Evolutionary conservation across 2,329 filamentous ascomycete genomes (phyloP).

Genomic region (Westerdykella aurantiaca): DNA sequence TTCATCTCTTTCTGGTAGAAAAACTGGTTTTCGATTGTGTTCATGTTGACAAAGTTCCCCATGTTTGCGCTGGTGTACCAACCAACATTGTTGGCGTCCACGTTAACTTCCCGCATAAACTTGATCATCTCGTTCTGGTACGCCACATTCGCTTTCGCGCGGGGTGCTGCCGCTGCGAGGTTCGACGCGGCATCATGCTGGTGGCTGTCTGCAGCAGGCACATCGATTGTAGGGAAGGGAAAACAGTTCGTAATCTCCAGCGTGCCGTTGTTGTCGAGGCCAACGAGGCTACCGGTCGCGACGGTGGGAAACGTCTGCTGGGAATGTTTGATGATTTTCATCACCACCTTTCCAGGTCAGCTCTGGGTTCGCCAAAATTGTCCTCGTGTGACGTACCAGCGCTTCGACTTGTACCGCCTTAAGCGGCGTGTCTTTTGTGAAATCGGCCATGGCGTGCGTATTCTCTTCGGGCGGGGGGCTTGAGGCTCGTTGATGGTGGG

Average conservation of each 20-base stretch:
- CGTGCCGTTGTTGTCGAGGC: conserved; percentile 77
- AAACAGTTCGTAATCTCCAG: conserved; percentile 94
- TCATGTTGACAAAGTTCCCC: conserved; percentile 94
- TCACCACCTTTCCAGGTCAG: conserved; percentile 61
- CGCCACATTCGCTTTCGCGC: conserved; percentile 78
- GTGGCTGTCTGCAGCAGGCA: conserved; percentile 49
- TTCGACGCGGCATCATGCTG: conserved; percentile 39
- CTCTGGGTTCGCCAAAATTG: conserved; percentile 4
- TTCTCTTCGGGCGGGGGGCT: background rate
- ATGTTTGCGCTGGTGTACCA: conserved; percentile 99
- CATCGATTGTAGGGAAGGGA: conserved; percentile 80
- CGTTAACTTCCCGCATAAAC: conserved; percentile 92
- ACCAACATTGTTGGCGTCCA: conserved; percentile 94
- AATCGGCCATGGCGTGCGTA: conserved; percentile 31
- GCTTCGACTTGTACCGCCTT: conserved; percentile 91
- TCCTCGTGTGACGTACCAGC: conserved; percentile 60
- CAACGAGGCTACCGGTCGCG: conserved; percentile 84
- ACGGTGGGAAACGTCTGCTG: conserved; percentile 80
- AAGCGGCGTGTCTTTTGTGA: conserved; percentile 50
- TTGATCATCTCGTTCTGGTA: conserved; percentile 98
- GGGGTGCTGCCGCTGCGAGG: conserved; percentile 78
- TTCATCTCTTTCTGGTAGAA: conserved; percentile 93
- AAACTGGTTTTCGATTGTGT: conserved; percentile 96
- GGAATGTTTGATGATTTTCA: conserved; percentile 98
- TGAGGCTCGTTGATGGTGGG: background rate